Base-by-base conservation (phyloP, 768 basidiomycete species). In the Pulveroboletus sp. region DNA sequence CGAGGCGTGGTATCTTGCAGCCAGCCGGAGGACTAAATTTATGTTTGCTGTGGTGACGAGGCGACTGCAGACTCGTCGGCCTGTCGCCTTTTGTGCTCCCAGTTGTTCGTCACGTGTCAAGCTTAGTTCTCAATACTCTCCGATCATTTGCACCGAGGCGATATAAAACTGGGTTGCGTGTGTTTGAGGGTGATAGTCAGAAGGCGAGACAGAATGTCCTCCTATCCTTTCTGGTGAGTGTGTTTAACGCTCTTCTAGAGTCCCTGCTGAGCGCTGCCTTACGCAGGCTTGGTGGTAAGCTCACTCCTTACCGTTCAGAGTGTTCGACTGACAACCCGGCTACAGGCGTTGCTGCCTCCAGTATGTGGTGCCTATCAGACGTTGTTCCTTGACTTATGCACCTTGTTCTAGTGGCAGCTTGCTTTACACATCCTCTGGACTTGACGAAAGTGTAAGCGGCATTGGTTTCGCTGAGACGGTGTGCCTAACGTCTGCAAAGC, bases 381-480 rank as follows among this genome's bases (percentile, higher is more conserved):
- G 28, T 21, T 21, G 12, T 24, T 11, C 15, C 10, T 18, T 43
- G 51, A 8, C 47, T 57, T 30, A 56, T 28, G 30, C 39, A 48
- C 33, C 17, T 41, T 50, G 28, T 49, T 57, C 40, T 52, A 88
- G 88, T 90, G 81, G 89, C 89, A 36, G 85, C 89, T 27, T 81
- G 76, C 47, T 84, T 79, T 62, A 92, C 89, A 0, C 89, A 92
- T 71, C 89, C 89, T 35, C 67, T 92, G 48, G 89, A 92, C 68
- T 72, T 92, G 46, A 86, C 87, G 30, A 94, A 92, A 82, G 86
- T 91, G 83, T 88, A 51, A 52, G 81, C 72, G 12, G 1, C 27
- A 43, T 40, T 30, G 8, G 8, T 35, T 42, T 40, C 30, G 9
- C 44, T 26, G 38, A 30, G 18, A 39, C 18, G 26, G 35, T 42